Percentiles rank a stretch among this genome's conserved stretches.
Evolutionary conservation across 257 asterid species (phyloP).

Genomic region (Ligustrum vulgare): DNA sequence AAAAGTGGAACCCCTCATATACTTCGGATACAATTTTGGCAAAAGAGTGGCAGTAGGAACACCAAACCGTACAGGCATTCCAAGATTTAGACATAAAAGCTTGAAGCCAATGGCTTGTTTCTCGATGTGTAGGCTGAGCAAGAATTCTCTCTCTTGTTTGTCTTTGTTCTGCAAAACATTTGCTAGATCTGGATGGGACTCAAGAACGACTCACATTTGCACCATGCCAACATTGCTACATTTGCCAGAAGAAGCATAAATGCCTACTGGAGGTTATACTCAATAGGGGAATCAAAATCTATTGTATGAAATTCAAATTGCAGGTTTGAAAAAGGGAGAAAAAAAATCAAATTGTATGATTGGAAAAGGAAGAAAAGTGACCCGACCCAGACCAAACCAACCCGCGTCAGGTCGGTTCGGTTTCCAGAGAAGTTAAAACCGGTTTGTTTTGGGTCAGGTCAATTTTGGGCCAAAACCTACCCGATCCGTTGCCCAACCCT

Average conservation of each 20-base stretch:
- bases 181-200: constrained; percentile 46
- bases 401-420: too few species aligned
- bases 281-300: too few species aligned
- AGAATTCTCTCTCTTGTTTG: constrained; percentile 45
- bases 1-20: constrained; percentile 51
- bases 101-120: constrained; percentile 58
- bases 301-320: too few species aligned
- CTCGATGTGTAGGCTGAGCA: constrained; percentile 55
- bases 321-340: too few species aligned
- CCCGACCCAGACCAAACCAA: too few species aligned
- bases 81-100: constrained; percentile 38
- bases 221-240: constrained; percentile 40
- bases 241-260: constrained; percentile 51
- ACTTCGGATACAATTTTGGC: constrained; percentile 48
- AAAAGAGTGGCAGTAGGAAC: constrained; percentile 58
- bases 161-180: constrained; percentile 49
- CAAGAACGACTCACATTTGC: constrained; percentile 48
- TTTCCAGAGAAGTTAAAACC: too few species aligned
- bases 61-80: constrained; percentile 42
- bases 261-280: constrained; percentile 37
- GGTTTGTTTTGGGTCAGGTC: too few species aligned
- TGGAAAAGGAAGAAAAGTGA: too few species aligned
- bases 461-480: too few species aligned
- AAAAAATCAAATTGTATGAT: too few species aligned
- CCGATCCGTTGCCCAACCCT: too few species aligned